These are phyloP conservation scores for Eruca vesicaria DNA, from an alignment of 441 rosid genomes.

Conservation along the genomic window DNA sequence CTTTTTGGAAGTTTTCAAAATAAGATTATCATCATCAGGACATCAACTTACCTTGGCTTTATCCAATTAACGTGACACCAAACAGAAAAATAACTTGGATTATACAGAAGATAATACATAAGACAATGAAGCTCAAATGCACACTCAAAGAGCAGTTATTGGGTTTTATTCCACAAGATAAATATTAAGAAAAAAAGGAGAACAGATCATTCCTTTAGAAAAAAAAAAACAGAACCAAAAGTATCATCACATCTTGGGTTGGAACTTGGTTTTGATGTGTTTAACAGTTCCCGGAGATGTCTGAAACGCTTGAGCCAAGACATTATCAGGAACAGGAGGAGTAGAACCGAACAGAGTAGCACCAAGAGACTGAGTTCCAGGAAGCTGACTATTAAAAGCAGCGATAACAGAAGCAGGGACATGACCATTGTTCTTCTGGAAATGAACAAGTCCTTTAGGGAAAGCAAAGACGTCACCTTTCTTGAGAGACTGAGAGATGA, in stretches of 20 bases:
- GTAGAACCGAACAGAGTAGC: slow-evolving; percentile 54
- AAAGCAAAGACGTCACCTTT: slow-evolving; percentile 69
- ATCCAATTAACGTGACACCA: slow-evolving; percentile 8
- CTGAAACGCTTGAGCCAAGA: slow-evolving; percentile 69
- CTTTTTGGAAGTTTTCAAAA: background rate
- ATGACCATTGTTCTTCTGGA: slow-evolving; percentile 68
- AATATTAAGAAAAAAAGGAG: background rate
- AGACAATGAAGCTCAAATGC: slow-evolving; percentile 9
- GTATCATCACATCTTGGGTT: slow-evolving; percentile 49
- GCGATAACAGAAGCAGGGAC: slow-evolving; percentile 52
- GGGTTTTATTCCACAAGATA: slow-evolving; percentile 7
- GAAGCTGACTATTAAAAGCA: slow-evolving; percentile 75
- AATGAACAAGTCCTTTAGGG: slow-evolving; percentile 73
- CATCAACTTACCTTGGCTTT: slow-evolving; percentile 1
- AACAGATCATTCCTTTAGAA: background rate
- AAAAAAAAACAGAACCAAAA: background rate
- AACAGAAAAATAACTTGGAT: background rate
- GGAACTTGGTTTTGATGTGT: slow-evolving; percentile 64
- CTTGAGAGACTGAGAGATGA: slow-evolving; percentile 50
- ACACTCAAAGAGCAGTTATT: slow-evolving; percentile 12
- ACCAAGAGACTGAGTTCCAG: slow-evolving; percentile 74
- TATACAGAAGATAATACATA: slow-evolving; percentile 20
- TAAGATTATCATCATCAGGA: slow-evolving; percentile 27
- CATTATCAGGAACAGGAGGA: slow-evolving; percentile 58
- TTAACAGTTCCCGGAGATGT: slow-evolving; percentile 52